A percentile compares a stretch with the other conserved stretches of the same genome.
Evolutionary conservation across 2,329 filamentous ascomycete genomes (phyloP).

Genomic region (Leptographium galeiforme): DNA sequence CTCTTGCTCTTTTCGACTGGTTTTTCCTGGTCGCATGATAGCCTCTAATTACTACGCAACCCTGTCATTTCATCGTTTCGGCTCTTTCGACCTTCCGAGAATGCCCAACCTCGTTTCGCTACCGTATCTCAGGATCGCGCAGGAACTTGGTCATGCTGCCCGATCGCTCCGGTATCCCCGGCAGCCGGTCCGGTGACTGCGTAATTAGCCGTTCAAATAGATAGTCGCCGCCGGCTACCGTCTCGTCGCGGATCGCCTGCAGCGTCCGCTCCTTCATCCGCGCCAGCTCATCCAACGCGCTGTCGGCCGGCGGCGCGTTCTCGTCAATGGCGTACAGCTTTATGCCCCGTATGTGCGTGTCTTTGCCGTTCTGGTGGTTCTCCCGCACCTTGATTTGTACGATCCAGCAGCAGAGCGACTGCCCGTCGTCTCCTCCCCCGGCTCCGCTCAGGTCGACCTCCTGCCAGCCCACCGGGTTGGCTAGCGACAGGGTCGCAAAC

Average conservation of each 20-base stretch:
- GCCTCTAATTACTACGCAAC: too few species aligned
- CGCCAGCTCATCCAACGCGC: conserved; percentile 21
- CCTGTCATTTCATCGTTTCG: too few species aligned
- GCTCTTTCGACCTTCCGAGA: too few species aligned
- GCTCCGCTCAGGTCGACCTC: conserved; percentile 53
- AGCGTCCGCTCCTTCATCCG: conserved; percentile 18
- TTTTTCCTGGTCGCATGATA: too few species aligned
- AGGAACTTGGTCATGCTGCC: conserved; percentile 25
- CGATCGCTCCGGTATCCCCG: conserved; percentile 15
- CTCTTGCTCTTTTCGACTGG: too few species aligned
- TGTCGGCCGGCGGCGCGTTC: conserved; percentile 27
- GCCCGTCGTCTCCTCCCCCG: conserved; percentile 49
- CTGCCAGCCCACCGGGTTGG: conserved; percentile 78
- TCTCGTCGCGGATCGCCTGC: conserved; percentile 15
- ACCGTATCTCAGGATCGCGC: conserved; percentile 29
- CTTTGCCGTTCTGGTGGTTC: conserved; percentile 98
- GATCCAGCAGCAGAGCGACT: conserved; percentile 74
- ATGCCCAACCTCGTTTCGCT: background rate
- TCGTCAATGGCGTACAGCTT: conserved; percentile 61
- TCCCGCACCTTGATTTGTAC: conserved; percentile 84
- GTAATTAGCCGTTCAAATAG: conserved; percentile 18
- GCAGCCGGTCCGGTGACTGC: conserved; percentile 16
- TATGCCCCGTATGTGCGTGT: conserved; percentile 89
- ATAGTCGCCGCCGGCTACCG: conserved; percentile 19
- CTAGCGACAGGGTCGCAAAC: conserved; percentile 68